Evolutionary conservation across 352 stramenopile genomes (phyloP), one percentile per base, ranked within the genome.

Genomic region (Pythium phragmitis): DNA sequence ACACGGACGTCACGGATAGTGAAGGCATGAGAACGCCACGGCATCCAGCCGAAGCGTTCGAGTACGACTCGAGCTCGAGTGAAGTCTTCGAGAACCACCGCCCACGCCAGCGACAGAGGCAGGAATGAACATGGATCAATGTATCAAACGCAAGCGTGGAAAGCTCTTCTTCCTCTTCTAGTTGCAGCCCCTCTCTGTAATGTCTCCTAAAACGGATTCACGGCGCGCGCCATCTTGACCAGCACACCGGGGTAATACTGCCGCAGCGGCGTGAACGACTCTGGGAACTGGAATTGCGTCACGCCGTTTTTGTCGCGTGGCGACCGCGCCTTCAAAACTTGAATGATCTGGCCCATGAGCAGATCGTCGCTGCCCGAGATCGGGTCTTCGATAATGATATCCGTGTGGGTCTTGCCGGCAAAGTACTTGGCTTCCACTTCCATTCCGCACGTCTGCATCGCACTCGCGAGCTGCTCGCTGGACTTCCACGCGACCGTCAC

Each of bases 321-420:
- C 33, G 77, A 70, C 45, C 66, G 76, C 26, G 70, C 55, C 53
- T 77, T 79, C 14, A 91, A 59, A 49, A 82, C 79, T 2, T 65
- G 63, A 47, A 89, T 76, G 23, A 91, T 73, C 17, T 83, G 68
- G 36, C 82, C 67, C 14, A 91, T 55, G 42, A 91, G 42, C 41
- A 85, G 77, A 58, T 91, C 76, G 64, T 91, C 78, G 57, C 47
- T 57, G 49, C 82, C 82, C 17, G 76, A 53, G 34, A 89, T 91
- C 12, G 82, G 82, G 63, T 91, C 82, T 63, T 98, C 92, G 50
- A 98, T 86, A 65, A 98, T 98, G 23, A 91, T 87, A 74, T 98
- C 92, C 6, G 92, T 98, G 69, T 98, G 92, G 17, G 81, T 91
- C 82, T 92, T 96, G 59, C 72, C 74, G 19, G 82, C 59, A 49